Conservation (phyloP, 495 filamentous ascomycete species). For the Tuber calosporum region DNA sequence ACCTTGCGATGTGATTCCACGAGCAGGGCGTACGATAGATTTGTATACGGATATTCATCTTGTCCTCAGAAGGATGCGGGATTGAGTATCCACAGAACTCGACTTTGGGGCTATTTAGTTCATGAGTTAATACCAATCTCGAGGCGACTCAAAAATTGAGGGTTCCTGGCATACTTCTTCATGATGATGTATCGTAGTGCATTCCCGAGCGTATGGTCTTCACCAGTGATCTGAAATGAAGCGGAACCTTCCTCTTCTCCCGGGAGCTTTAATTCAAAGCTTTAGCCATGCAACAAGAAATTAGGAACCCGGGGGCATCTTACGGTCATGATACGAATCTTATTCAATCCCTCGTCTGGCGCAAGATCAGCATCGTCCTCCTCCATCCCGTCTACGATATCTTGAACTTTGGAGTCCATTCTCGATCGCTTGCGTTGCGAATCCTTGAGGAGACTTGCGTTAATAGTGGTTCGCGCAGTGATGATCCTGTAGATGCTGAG, state of each 20-base stretch:
- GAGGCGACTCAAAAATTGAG: slow-evolving; percentile 14
- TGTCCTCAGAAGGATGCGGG: slow-evolving; percentile 87
- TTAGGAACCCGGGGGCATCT: not conserved
- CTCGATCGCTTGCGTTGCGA: not conserved
- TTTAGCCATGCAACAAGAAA: slow-evolving; percentile 7
- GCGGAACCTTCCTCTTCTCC: slow-evolving; percentile 49
- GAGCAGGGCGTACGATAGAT: slow-evolving; percentile 65
- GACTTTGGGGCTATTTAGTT: slow-evolving; percentile 64
- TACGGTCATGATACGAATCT: not conserved
- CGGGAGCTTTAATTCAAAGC: slow-evolving; percentile 42
- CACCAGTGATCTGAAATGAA: slow-evolving; percentile 80
- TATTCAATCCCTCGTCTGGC: not conserved
- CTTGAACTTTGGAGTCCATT: not conserved
- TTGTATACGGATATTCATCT: slow-evolving; percentile 96
- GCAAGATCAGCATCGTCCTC: not conserved
- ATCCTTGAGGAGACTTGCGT: not conserved
- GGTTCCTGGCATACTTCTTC: slow-evolving; percentile 71
- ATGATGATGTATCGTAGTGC: slow-evolving; percentile 90
- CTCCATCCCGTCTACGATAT: not conserved
- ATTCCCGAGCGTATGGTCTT: slow-evolving; percentile 94
- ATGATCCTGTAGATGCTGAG: not conserved
- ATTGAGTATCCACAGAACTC: slow-evolving; percentile 98
- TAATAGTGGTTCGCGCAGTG: not conserved
- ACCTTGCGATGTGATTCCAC: not conserved
- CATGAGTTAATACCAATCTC: slow-evolving; percentile 9